Evolutionary conservation across 2,329 filamentous ascomycete species (phyloP).

Genomic region (Cladosporium sphaerospermum): DNA sequence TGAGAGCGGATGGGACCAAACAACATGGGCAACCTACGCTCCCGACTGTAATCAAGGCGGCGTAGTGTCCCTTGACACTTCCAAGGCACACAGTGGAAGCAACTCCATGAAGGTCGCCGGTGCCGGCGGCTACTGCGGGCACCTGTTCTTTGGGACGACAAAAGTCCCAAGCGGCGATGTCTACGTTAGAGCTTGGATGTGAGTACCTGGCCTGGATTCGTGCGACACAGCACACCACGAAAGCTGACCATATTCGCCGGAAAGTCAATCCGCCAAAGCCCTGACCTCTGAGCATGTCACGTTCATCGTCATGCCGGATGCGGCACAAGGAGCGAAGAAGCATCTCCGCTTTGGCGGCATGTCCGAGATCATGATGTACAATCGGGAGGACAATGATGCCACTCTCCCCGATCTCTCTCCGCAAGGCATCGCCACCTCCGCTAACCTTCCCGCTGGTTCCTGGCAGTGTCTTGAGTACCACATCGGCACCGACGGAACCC

Average conservation of each 20-base stretch:
- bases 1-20: slow-evolving; percentile 52
- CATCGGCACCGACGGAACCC: slow-evolving; percentile 50
- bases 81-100: slow-evolving; percentile 50
- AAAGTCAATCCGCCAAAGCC: slow-evolving; percentile 36
- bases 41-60: slow-evolving; percentile 56
- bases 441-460: slow-evolving; percentile 42
- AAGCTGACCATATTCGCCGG: neutral
- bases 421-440: slow-evolving; percentile 51
- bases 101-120: slow-evolving; percentile 48
- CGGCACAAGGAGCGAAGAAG: slow-evolving; percentile 49
- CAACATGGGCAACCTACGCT: slow-evolving; percentile 54
- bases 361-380: slow-evolving; percentile 57
- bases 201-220: slow-evolving; percentile 27
- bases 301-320: slow-evolving; percentile 56
- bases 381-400: slow-evolving; percentile 57
- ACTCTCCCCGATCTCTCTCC: slow-evolving; percentile 57
- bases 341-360: slow-evolving; percentile 58
- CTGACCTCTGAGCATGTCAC: slow-evolving; percentile 55
- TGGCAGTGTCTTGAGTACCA: slow-evolving; percentile 61
- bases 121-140: slow-evolving; percentile 51
- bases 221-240: neutral
- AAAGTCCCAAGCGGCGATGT: slow-evolving; percentile 52
- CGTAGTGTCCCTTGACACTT: slow-evolving; percentile 50
- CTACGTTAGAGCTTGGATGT: slow-evolving; percentile 53
- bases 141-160: slow-evolving; percentile 56